Evolutionary conservation across 2,329 filamentous ascomycete species (phyloP), one percentile per base, ranked within the genome.

Genomic region (Trichoderma polysporum): DNA sequence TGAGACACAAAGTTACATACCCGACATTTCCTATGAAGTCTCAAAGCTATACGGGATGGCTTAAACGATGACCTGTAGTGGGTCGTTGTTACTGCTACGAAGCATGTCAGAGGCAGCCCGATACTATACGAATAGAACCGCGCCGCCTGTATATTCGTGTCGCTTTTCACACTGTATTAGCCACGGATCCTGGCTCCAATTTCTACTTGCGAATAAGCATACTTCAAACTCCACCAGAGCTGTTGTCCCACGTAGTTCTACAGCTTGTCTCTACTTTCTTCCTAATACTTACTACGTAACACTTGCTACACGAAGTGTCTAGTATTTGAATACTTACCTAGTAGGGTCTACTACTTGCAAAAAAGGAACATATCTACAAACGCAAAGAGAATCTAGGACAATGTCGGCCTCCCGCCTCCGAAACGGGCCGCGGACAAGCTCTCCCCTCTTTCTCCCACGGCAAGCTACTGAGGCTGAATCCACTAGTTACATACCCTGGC

Each of bases 11-110:
- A n/a, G n/a, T n/a, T n/a, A n/a, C n/a, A n/a, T n/a, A n/a, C n/a
- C n/a, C n/a, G n/a, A n/a, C n/a, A n/a, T n/a, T n/a, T n/a, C n/a
- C n/a, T n/a, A n/a, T n/a, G n/a, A n/a, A n/a, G n/a, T n/a, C n/a
- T n/a, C n/a, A n/a, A n/a, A n/a, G n/a, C n/a, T n/a, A n/a, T n/a
- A n/a, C n/a, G n/a, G n/a, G n/a, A n/a, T n/a, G 86, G 84, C 70
- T 72, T 90, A 50, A 86, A 77, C 0, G 79, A 81, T 45, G 87
- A 89, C 68, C 86, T 87, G 0, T 89, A 86, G 85, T 89, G 86
- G 85, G 82, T 89, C n/a, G 85, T 88, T 3, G 81, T 89, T 1
- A 83, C 86, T 2, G 84, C 85, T 4, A 76, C 76, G 3, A 71
- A 69, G 10, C 78, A 75, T 63, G 73, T 79, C 2, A 76, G 77